These are phyloP conservation scores for Fraxinus anomala DNA, from an alignment of 257 asterid genomes.

Conservation along the genomic window DNA sequence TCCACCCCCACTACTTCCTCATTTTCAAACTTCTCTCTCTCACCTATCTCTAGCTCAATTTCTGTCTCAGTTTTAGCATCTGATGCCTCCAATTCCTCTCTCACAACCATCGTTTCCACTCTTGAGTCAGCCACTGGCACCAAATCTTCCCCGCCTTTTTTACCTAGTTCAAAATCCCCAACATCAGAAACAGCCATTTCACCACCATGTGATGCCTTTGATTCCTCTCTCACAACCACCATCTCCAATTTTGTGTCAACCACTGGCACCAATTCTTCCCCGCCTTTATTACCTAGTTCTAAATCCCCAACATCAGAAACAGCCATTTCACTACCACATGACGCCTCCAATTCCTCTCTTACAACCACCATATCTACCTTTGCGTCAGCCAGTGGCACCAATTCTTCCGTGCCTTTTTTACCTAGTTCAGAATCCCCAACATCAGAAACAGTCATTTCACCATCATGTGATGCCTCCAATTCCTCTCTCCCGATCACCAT, in stretches of 20 bases:
- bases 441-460: not conserved
- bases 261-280: slow-evolving; percentile 23
- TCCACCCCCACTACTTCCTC: slow-evolving; percentile 23
- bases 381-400: slow-evolving; percentile 17
- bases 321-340: not conserved
- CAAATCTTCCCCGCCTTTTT: slow-evolving; percentile 24
- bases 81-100: slow-evolving; percentile 23
- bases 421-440: not conserved
- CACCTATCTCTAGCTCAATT: slow-evolving; percentile 18
- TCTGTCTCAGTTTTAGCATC: slow-evolving; percentile 8
- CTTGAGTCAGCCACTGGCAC: slow-evolving; percentile 16
- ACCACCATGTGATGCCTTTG: not conserved
- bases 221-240: too few species aligned
- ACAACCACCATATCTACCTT: slow-evolving; percentile 22
- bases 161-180: slow-evolving; percentile 13
- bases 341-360: slow-evolving; percentile 14
- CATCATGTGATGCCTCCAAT: slow-evolving; percentile 1
- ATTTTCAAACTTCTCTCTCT: slow-evolving; percentile 24
- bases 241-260: not conserved
- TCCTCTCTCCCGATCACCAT: slow-evolving; percentile 16
- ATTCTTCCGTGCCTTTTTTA: slow-evolving; percentile 23
- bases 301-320: slow-evolving; percentile 13
- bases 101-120: slow-evolving; percentile 15
- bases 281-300: not conserved
- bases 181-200: not conserved